Evolutionary conservation across 352 stramenopile genomes (phyloP).

Genomic region (Thraustochytrium striatum): DNA sequence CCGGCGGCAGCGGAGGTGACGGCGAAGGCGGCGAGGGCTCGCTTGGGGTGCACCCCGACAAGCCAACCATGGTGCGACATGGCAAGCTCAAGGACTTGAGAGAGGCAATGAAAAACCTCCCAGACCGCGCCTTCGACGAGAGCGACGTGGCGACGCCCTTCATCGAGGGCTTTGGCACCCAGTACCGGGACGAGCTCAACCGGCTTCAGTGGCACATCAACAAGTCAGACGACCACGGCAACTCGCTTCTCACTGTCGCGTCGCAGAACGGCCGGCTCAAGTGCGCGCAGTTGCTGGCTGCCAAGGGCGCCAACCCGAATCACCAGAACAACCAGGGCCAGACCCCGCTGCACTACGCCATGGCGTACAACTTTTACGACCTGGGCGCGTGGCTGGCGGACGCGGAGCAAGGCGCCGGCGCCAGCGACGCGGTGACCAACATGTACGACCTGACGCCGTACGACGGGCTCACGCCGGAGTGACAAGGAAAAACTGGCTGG

Average conservation of each 20-base stretch:
- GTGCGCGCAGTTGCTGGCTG: conserved; percentile 69
- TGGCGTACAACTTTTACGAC: conserved; percentile 68
- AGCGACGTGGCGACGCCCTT: conserved; percentile 68
- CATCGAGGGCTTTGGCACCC: conserved; percentile 72
- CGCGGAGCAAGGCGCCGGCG: conserved; percentile 55
- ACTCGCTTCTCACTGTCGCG: conserved; percentile 74
- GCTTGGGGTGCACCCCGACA: conserved; percentile 62
- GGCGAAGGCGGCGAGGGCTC: not conserved
- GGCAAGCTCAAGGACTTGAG: conserved; percentile 63
- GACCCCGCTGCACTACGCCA: conserved; percentile 78
- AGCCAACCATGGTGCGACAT: conserved; percentile 72
- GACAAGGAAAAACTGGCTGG: conserved; percentile 5
- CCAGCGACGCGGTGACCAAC: conserved; percentile 90
- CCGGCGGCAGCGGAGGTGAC: not conserved
- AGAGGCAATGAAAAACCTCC: conserved; percentile 63
- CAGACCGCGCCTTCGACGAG: conserved; percentile 76
- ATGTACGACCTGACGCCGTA: conserved; percentile 82
- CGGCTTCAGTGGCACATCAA: conserved; percentile 68
- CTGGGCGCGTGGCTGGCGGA: conserved; percentile 66
- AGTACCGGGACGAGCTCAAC: conserved; percentile 81
- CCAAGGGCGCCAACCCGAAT: conserved; percentile 70
- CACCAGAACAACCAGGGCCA: conserved; percentile 77
- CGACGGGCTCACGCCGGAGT: conserved; percentile 67
- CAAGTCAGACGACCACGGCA: conserved; percentile 69
- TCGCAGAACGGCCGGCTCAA: conserved; percentile 72